A percentile compares a stretch with the other conserved stretches of the same genome.
Evolutionary conservation across 2,329 filamentous ascomycete genomes (phyloP).

Genomic region (Alternaria sp.): DNA sequence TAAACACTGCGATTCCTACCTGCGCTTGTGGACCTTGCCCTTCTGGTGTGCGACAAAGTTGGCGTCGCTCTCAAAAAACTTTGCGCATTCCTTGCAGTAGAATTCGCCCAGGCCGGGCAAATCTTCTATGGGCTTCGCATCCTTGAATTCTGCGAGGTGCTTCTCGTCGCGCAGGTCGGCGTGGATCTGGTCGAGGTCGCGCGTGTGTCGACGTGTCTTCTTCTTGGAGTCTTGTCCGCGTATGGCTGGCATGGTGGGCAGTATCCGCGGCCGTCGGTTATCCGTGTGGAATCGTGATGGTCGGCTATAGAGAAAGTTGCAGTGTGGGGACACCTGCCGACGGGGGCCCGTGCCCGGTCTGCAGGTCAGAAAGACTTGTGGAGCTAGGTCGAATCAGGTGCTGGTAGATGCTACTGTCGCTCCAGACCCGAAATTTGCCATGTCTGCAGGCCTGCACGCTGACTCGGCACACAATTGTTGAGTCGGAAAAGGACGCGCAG

Average conservation of each 20-base stretch:
- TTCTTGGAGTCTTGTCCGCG: conserved; percentile 57
- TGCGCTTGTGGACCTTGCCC: conserved; percentile 93
- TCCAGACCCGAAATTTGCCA: conserved; percentile 10
- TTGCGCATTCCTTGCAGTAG: conserved; percentile 93
- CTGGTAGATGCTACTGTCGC: conserved; percentile 7
- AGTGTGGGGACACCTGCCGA: conserved; percentile 19
- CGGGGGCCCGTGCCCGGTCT: conserved; percentile 27
- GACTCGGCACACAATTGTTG: conserved; percentile 19
- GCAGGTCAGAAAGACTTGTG: conserved; percentile 37
- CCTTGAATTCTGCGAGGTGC: conserved; percentile 80
- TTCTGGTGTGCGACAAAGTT: conserved; percentile 78
- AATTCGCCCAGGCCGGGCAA: conserved; percentile 83
- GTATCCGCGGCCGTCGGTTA: conserved; percentile 39
- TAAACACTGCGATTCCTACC: conserved; percentile 58
- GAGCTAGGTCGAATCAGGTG: conserved; percentile 5
- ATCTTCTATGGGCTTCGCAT: conserved; percentile 81
- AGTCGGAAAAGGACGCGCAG: conserved; percentile 11
- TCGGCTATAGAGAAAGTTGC: conserved; percentile 33
- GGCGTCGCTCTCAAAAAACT: conserved; percentile 89
- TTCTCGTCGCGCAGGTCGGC: conserved; percentile 78
- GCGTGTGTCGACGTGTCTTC: conserved; percentile 59
- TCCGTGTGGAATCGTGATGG: conserved; percentile 26
- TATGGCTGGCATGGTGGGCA: conserved; percentile 56
- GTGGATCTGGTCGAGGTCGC: conserved; percentile 92
- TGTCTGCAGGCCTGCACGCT: conserved; percentile 33